These are phyloP conservation scores for Argentina anserina DNA, from an alignment of 306 rosid species.

Conservation along the genomic window DNA sequence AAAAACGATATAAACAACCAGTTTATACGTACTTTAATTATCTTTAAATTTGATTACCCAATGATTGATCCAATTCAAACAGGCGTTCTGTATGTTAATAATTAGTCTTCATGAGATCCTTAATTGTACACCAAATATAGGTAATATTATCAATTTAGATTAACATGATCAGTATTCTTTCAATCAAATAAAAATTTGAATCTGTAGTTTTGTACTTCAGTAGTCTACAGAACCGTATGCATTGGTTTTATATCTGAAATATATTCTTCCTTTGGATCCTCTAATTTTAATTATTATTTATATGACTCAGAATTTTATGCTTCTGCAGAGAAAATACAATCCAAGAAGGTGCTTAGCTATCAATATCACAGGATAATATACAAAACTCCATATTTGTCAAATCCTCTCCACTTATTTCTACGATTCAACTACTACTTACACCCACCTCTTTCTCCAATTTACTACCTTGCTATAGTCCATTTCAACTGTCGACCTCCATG, in stretches of 20 bases:
- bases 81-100: background rate
- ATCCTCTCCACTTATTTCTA: background rate
- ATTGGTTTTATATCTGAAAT: background rate
- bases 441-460: background rate
- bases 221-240: background rate
- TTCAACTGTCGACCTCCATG: background rate
- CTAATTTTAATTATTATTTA: background rate
- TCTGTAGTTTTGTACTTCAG: background rate
- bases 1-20: background rate
- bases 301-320: background rate
- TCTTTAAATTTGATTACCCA: background rate
- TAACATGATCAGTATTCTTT: too few species aligned
- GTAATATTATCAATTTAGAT: too few species aligned
- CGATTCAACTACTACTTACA: background rate
- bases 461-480: slow-evolving; percentile 1
- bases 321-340: slow-evolving; percentile 1
- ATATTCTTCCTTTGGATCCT: background rate
- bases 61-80: background rate
- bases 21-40: too few species aligned
- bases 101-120: background rate
- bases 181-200: background rate
- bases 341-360: background rate
- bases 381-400: background rate
- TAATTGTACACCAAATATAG: too few species aligned
- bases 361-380: background rate